Evolutionary conservation across 441 rosid species (phyloP), one percentile per base, ranked within the genome.

Genomic region (Bocquillonia castaneifolia): DNA sequence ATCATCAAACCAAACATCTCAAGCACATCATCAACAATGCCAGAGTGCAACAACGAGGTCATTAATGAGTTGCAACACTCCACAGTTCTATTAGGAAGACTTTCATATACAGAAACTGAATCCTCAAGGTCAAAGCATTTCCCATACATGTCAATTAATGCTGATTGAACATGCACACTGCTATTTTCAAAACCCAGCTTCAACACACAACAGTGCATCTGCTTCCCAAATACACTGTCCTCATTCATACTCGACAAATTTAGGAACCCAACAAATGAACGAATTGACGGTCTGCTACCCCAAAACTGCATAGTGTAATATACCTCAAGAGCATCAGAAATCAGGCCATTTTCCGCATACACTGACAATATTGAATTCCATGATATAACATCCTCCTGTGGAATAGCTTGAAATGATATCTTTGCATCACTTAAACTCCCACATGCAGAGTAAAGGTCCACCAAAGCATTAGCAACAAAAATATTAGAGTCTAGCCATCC

Each of bases 331-430:
- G 96, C 88, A 64, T 83, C 79, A 65, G 63, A 68, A 76, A 82
- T 68, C 65, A 67, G 66, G 26, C 77, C 84, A 8, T 76, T 44
- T 66, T 76, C 81, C 0, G 77, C 79, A 68, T 40, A 75, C 31
- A 79, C 83, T 10, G 88, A 78, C 62, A 92, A 75, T 68, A 86
- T 78, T 10, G 96, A 92, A 74, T 92, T 88, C 96, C 92, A 92
- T 0, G 97, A 89, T 64, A 92, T 76, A 26, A 86, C 85, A 77
- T 85, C 90, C 75, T 67, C 65, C 50, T 66, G 69, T 0, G 73
- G 73, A 65, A 92, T 72, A 59, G 67, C 80, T 62, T 50, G 62
- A 59, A 90, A 88, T 20, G 89, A 80, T 72, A 69, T 80, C 77
- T 23, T 74, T 31, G 93, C 84, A 74, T 79, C 83, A 2, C 18